Evolutionary conservation across 2,329 filamentous ascomycete species (phyloP), one percentile per base, ranked within the genome.

Genomic region (Alternaria hordeiaustralica): DNA sequence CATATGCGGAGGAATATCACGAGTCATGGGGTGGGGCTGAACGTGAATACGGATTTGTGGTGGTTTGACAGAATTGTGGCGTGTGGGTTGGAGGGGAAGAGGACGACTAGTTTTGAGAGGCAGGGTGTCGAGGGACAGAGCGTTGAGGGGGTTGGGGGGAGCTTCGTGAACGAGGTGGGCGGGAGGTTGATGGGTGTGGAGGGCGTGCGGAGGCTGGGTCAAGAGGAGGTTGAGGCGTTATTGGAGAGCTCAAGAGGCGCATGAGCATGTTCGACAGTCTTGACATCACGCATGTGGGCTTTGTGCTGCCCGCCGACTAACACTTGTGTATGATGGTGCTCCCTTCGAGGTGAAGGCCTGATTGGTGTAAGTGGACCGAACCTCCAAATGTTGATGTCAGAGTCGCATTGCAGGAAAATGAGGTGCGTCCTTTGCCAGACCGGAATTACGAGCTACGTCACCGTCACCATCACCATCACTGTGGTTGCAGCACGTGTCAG

Each of bases 1-100:
- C 94, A 98, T 82, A 86, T 97, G 66, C 85, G 94, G 13, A 85
- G 95, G 49, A 90, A 96, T 79, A 87, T 98, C 41, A 94, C 90
- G 23, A 92, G 90, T 64, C 91, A 96, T 78, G 96, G 96, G 7
- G 85, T 97, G 33, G 94, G 92, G 3, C 78, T 97, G 77, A 93
- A 97, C 84, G 81, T 93, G n/a, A 81, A 83, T 68, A 88, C 90
- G 60, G 87, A 92, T 68, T 57, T 88, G 55, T 79, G 80, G 67
- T 92, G 88, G 87, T 90, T 87, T 73, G 83, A 86, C 23, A 86
- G 94, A 65, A 97, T 98, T 78, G 90, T 94, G n/a, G 91, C 94
- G 13, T 98, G 95, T 83, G 96, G 96, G 0, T 80, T 98, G 43
- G 89, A 90, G 65, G 94, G 91, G 23, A 92, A 92, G 82, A 84